These are phyloP conservation scores for Pseudogymnoascus sp. DNA, from an alignment of 2,329 filamentous ascomycete genomes.

Conservation along the genomic window DNA sequence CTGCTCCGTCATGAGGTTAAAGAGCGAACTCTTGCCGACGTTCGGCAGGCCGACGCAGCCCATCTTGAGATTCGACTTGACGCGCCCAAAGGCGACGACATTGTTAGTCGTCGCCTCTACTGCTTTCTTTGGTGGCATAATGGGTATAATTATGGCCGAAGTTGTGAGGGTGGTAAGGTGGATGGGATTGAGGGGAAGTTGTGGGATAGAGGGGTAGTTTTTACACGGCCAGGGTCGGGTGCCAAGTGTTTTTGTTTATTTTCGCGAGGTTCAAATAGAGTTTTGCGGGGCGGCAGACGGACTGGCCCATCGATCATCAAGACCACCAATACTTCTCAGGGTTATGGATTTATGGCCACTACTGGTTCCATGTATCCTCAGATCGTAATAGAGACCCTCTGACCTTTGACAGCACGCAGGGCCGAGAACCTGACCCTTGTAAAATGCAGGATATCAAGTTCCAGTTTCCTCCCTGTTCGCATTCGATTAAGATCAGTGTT, in stretches of 20 bases:
- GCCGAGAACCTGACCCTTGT: too few relatives aligned
- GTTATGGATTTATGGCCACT: neutral
- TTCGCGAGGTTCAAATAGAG: neutral
- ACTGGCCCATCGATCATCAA: neutral
- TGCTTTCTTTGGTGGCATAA: slow-evolving; percentile 34
- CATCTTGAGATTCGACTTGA: slow-evolving; percentile 39
- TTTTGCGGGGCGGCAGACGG: neutral
- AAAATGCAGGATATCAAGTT: neutral
- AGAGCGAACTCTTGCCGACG: slow-evolving; percentile 38
- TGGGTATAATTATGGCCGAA: slow-evolving; percentile 11
- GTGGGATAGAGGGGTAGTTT: slow-evolving; percentile 8
- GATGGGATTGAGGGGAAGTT: slow-evolving; percentile 4
- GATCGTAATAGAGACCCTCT: neutral
- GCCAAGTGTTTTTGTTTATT: neutral
- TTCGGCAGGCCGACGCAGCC: slow-evolving; percentile 39
- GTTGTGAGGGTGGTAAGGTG: neutral
- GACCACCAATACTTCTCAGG: neutral
- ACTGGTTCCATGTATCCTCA: neutral
- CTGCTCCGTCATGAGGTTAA: slow-evolving; percentile 39
- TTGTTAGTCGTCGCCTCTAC: slow-evolving; percentile 33
- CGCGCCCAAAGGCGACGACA: slow-evolving; percentile 38
- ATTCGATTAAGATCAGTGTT: neutral
- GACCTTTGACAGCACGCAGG: neutral
- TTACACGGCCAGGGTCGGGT: neutral
- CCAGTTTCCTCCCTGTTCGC: neutral